phyloP scores from a whole-genome alignment of 768 basidiomycete species.

The Auriculariales sp. region DNA sequence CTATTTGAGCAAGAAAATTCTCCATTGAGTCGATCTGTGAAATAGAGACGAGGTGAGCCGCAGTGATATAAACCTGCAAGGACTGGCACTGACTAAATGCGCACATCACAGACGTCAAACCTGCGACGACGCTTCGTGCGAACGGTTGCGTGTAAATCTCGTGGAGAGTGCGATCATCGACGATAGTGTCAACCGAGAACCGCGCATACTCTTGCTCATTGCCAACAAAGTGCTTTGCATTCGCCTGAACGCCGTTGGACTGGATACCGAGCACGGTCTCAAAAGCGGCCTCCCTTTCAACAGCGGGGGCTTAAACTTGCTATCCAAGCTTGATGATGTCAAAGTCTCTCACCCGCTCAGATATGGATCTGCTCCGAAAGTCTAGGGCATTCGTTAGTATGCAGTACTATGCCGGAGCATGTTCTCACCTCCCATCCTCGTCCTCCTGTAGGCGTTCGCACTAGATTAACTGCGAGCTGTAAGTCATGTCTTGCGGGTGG shows the following conservation, averaged over 20 bases:
- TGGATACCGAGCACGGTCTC: slow-evolving; percentile 81
- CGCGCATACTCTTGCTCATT: slow-evolving; percentile 27
- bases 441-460: slow-evolving; percentile 34
- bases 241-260: slow-evolving; percentile 63
- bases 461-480: too few relatives aligned
- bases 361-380: slow-evolving; percentile 83
- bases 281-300: slow-evolving; percentile 40
- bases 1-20: slow-evolving; percentile 66
- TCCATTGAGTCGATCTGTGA: too few relatives aligned
- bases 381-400: not conserved
- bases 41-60: too few relatives aligned
- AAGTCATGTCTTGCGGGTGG: too few relatives aligned
- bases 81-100: slow-evolving; percentile 34
- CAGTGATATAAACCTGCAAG: not conserved
- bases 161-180: slow-evolving; percentile 69
- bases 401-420: not conserved
- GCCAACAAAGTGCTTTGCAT: slow-evolving; percentile 64
- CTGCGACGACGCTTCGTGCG: slow-evolving; percentile 56
- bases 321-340: not conserved
- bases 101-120: slow-evolving; percentile 62
- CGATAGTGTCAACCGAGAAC: slow-evolving; percentile 28
- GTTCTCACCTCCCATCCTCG: slow-evolving; percentile 94
- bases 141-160: slow-evolving; percentile 62
- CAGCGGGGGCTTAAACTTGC: too few relatives aligned
- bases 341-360: too few relatives aligned